Evolutionary conservation across 208 protist species (phyloP).

Genomic region (Trypanosoma conorhini): DNA sequence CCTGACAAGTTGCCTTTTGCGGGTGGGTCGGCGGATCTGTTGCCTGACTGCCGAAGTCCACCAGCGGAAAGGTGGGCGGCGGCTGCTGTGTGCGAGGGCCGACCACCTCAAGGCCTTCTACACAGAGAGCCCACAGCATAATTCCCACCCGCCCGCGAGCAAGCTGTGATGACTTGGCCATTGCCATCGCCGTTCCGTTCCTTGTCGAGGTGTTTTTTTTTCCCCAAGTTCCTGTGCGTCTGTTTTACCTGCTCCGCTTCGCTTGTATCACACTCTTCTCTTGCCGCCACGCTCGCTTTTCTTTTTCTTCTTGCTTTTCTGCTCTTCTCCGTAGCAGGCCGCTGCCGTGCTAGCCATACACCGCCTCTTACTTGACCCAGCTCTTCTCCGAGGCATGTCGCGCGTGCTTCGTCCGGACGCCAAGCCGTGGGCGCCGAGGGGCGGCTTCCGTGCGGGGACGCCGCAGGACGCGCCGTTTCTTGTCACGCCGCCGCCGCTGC

Average conservation of each 20-base stretch:
- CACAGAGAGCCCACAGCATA: background rate
- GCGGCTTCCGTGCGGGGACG: conserved; percentile 7
- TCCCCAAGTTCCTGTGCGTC: background rate
- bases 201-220: background rate
- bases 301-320: background rate
- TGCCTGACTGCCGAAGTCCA: conserved; percentile 18
- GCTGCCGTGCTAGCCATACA: background rate
- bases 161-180: conserved; percentile 13
- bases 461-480: conserved; percentile 21
- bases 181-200: background rate
- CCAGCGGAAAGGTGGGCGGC: background rate
- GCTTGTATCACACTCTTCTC: background rate
- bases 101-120: conserved; percentile 22
- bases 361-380: background rate
- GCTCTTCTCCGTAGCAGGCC: background rate
- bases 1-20: conserved; percentile 11
- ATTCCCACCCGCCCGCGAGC: background rate
- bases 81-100: conserved; percentile 10
- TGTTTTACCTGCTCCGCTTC: background rate
- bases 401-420: conserved; percentile 57
- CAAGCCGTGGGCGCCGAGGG: conserved; percentile 60
- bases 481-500: background rate
- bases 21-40: conserved; percentile 14
- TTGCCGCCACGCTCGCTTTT: too few relatives aligned
- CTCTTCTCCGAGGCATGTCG: conserved; percentile 23